A percentile compares a stretch with the other conserved stretches of the same genome.
These are phyloP conservation scores for Ganoderma meredithae DNA, from an alignment of 1,284 basidiomycete species.

Conservation along the genomic window DNA sequence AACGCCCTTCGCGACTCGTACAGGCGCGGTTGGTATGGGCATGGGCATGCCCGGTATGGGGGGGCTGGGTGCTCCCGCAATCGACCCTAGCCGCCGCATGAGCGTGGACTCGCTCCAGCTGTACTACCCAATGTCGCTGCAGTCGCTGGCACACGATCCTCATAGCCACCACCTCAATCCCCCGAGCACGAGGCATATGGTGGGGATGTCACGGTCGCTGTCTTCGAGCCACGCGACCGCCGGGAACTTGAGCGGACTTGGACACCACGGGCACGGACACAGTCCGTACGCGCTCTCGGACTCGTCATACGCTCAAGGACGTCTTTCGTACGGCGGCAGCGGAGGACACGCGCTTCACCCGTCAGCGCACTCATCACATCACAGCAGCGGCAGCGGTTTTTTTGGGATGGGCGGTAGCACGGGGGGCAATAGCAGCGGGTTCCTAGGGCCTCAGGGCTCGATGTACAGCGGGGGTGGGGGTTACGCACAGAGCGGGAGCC, in stretches of 20 bases:
- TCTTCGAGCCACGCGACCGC: slow-evolving; percentile 38
- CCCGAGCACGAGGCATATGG: slow-evolving; percentile 40
- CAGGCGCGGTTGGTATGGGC: slow-evolving; percentile 37
- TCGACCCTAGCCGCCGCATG: slow-evolving; percentile 47
- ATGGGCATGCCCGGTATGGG: slow-evolving; percentile 45
- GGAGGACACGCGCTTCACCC: slow-evolving; percentile 34
- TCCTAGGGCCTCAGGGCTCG: slow-evolving; percentile 33
- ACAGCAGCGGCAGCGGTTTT: slow-evolving; percentile 19
- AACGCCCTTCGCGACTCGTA: slow-evolving; percentile 59
- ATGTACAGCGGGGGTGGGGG: slow-evolving; percentile 34
- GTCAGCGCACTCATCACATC: slow-evolving; percentile 31
- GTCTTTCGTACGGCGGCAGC: slow-evolving; percentile 34
- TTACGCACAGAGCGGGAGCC: slow-evolving; percentile 33
- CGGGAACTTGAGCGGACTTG: slow-evolving; percentile 34
- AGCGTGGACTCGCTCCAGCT: slow-evolving; percentile 68
- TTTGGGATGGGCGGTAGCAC: slow-evolving; percentile 32
- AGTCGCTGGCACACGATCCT: slow-evolving; percentile 48
- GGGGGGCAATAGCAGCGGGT: slow-evolving; percentile 35
- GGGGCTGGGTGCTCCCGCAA: slow-evolving; percentile 35
- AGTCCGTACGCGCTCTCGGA: slow-evolving; percentile 36
- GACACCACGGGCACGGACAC: slow-evolving; percentile 36
- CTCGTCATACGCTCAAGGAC: slow-evolving; percentile 32
- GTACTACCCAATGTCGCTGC: slow-evolving; percentile 78
- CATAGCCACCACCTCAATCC: slow-evolving; percentile 27
- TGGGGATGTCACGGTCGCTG: slow-evolving; percentile 41